These are phyloP conservation scores for Nigrograna mackinnonii DNA, from an alignment of 2,329 filamentous ascomycete genomes.

Conservation along the genomic window DNA sequence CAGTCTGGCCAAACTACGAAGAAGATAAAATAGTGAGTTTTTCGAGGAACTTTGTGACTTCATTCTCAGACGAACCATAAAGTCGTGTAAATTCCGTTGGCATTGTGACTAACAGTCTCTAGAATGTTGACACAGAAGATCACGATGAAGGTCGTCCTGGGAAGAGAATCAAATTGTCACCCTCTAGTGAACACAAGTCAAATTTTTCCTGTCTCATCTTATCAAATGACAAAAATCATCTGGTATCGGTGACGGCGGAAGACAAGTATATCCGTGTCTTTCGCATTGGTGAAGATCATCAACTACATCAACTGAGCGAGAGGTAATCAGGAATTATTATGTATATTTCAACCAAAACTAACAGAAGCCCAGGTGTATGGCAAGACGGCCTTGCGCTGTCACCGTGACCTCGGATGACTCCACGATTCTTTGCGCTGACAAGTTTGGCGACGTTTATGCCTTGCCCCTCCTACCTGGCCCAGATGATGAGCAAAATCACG, in stretches of 20 bases:
- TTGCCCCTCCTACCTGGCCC: slow-evolving; percentile 67
- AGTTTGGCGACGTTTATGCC: slow-evolving; percentile 95
- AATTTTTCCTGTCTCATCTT: slow-evolving; percentile 71
- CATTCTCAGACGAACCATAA: slow-evolving; percentile 13
- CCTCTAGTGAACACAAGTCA: slow-evolving; percentile 45
- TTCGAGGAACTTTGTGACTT: neutral
- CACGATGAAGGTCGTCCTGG: slow-evolving; percentile 39
- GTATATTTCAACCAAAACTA: too few relatives aligned
- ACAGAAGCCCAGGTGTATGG: slow-evolving; percentile 80
- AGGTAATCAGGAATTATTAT: too few relatives aligned
- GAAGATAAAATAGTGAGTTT: slow-evolving; percentile 26
- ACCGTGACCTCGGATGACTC: slow-evolving; percentile 68
- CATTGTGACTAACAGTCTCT: neutral
- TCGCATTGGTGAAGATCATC: slow-evolving; percentile 63
- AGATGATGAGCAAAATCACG: slow-evolving; percentile 32
- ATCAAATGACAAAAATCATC: slow-evolving; percentile 66
- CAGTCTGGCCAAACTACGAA: slow-evolving; percentile 31
- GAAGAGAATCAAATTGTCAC: slow-evolving; percentile 47
- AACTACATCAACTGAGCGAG: slow-evolving; percentile 69
- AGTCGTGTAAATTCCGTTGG: neutral
- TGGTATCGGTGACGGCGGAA: slow-evolving; percentile 82
- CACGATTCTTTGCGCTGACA: slow-evolving; percentile 84
- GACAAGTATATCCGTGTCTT: slow-evolving; percentile 92
- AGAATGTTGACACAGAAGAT: slow-evolving; percentile 20
- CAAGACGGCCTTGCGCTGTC: slow-evolving; percentile 83